Conservation (phyloP, 768 basidiomycete genomes). For the Auriscalpium orientale region DNA sequence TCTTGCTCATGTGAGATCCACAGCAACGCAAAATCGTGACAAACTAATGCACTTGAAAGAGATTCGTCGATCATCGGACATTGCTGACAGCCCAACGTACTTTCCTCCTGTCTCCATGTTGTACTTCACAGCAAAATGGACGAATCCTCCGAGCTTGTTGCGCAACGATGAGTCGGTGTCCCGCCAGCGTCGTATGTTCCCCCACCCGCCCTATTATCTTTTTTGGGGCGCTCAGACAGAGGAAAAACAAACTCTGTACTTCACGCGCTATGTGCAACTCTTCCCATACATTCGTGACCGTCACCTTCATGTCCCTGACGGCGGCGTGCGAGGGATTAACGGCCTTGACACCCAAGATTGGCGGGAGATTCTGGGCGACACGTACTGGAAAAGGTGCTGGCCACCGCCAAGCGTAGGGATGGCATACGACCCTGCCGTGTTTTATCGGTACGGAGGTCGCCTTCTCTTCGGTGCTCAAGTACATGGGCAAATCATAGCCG, state of each 20-base stretch:
- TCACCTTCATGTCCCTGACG: neutral
- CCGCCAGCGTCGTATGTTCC: neutral
- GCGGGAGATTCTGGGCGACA: neutral
- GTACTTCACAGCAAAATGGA: no score
- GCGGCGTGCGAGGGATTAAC: neutral
- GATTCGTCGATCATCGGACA: neutral
- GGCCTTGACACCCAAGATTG: neutral
- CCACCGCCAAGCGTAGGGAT: neutral
- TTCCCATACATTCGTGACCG: neutral
- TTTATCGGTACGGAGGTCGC: neutral
- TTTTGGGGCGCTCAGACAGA: neutral
- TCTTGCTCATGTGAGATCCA: no score
- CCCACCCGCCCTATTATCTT: neutral
- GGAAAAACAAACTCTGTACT: neutral
- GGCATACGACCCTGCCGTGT: neutral
- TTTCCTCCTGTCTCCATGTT: neutral
- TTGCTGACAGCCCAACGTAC: neutral
- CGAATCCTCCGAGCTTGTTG: no score
- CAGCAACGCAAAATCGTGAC: no score
- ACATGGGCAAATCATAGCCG: neutral
- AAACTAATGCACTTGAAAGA: neutral
- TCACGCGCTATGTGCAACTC: neutral
- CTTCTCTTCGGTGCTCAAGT: neutral
- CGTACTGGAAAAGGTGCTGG: neutral
- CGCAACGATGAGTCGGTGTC: no score